These are phyloP conservation scores for Dryas drummondii DNA, from an alignment of 306 rosid genomes.

Conservation along the genomic window DNA sequence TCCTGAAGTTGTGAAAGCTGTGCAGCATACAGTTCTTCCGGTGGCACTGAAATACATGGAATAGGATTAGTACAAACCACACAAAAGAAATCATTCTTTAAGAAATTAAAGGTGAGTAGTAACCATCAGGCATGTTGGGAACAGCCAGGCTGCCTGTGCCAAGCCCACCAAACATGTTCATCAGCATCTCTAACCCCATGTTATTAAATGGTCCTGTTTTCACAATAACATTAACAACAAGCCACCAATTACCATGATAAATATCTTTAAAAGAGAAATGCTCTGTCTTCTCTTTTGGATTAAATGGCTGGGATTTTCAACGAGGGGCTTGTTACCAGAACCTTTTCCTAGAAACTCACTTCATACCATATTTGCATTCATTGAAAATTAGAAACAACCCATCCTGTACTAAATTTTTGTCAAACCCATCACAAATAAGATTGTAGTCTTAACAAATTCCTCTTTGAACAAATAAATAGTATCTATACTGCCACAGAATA, in stretches of 20 bases:
- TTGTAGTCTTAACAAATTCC: not conserved
- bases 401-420: not conserved
- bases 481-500: not conserved
- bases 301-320: not conserved
- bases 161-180: constrained; percentile 89
- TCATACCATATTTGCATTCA: constrained; percentile 1
- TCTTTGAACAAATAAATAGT: not conserved
- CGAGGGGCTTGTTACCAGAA: not conserved
- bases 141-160: constrained; percentile 77
- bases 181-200: constrained; percentile 63
- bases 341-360: not conserved
- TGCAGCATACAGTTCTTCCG: constrained; percentile 79
- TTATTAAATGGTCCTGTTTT: constrained; percentile 50
- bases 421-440: not conserved
- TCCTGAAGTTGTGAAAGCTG: constrained; percentile 90
- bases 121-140: constrained; percentile 74
- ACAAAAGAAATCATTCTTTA: not conserved
- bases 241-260: not conserved
- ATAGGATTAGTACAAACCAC: constrained; percentile 1
- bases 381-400: constrained; percentile 6
- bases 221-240: constrained; percentile 8
- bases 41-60: constrained; percentile 57
- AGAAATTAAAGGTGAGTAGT: constrained; percentile 24
- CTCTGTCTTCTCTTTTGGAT: not conserved
- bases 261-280: not conserved